Conservation (phyloP, 2,329 filamentous ascomycete genomes). For the Lojkania enalia region DNA sequence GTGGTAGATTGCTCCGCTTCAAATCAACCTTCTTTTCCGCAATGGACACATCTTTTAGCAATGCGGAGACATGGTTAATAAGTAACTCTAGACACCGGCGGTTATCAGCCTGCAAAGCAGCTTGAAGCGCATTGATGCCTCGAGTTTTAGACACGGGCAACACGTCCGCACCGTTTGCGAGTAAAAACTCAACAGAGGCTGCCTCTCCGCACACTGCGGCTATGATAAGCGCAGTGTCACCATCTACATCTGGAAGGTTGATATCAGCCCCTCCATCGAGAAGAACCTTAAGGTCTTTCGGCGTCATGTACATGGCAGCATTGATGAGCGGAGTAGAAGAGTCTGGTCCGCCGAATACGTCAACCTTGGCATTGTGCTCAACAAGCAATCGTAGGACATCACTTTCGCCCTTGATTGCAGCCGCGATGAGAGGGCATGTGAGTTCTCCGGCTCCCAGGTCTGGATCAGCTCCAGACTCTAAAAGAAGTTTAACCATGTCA, state of each 20-base stretch:
- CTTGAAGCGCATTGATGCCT: conserved; percentile 2
- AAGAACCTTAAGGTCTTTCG: not conserved
- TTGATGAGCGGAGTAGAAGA: conserved; percentile 4
- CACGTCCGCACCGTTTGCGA: conserved; percentile 5
- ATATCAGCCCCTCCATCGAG: conserved; percentile 1
- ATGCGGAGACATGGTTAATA: not conserved
- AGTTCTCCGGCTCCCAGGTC: conserved; percentile 3
- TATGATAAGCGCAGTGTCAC: conserved; percentile 4
- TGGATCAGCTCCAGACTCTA: conserved; percentile 6
- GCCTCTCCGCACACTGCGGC: not conserved
- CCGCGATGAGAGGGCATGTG: conserved; percentile 7
- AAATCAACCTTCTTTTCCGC: no score
- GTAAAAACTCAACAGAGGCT: conserved; percentile 1
- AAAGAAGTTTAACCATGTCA: conserved; percentile 6
- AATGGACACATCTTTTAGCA: no score
- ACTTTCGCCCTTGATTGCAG: conserved; percentile 1
- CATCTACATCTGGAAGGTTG: conserved; percentile 3
- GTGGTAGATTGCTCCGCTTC: no score
- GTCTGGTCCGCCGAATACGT: conserved; percentile 1
- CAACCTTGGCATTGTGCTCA: conserved; percentile 2
- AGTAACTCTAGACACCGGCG: not conserved
- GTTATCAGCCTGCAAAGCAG: not conserved
- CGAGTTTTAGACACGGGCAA: not conserved
- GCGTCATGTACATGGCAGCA: conserved; percentile 1
- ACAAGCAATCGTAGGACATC: conserved; percentile 5